Evolutionary conservation across 2,329 filamentous ascomycete genomes (phyloP).

Genomic region (Pezicula rhizophila): DNA sequence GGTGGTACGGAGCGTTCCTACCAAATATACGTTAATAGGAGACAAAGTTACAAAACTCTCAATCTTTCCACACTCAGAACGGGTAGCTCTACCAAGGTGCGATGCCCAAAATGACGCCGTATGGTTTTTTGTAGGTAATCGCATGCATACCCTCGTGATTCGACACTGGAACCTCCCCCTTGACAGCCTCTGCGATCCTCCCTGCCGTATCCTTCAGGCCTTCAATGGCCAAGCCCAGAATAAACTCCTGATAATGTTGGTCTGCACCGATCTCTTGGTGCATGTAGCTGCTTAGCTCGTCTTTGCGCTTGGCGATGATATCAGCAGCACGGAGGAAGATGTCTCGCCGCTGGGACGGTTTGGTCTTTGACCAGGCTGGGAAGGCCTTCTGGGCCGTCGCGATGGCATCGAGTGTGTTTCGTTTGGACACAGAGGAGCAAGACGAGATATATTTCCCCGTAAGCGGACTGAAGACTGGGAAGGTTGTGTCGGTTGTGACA

Average conservation of each 20-base stretch:
- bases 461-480: conserved; percentile 43
- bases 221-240: conserved; percentile 28
- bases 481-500: conserved; percentile 34
- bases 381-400: conserved; percentile 51
- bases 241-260: conserved; percentile 29
- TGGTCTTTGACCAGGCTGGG: conserved; percentile 49
- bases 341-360: conserved; percentile 42
- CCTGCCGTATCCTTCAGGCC: conserved; percentile 36
- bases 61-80: conserved; percentile 40
- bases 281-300: conserved; percentile 46
- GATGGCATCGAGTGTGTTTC: conserved; percentile 45
- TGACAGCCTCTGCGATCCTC: conserved; percentile 27
- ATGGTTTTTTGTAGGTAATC: conserved; percentile 60
- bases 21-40: too few relatives aligned
- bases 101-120: conserved; percentile 55
- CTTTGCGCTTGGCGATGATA: conserved; percentile 41
- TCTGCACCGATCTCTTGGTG: conserved; percentile 45
- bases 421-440: conserved; percentile 37
- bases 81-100: conserved; percentile 49
- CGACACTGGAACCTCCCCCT: conserved; percentile 29
- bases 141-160: conserved; percentile 44
- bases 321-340: conserved; percentile 51
- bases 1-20: conserved; percentile 53
- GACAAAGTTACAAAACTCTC: conserved; percentile 35
- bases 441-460: conserved; percentile 41